These are phyloP conservation scores for Solanum hybrid DNA, from an alignment of 305 asterid species.

Conservation along the genomic window DNA sequence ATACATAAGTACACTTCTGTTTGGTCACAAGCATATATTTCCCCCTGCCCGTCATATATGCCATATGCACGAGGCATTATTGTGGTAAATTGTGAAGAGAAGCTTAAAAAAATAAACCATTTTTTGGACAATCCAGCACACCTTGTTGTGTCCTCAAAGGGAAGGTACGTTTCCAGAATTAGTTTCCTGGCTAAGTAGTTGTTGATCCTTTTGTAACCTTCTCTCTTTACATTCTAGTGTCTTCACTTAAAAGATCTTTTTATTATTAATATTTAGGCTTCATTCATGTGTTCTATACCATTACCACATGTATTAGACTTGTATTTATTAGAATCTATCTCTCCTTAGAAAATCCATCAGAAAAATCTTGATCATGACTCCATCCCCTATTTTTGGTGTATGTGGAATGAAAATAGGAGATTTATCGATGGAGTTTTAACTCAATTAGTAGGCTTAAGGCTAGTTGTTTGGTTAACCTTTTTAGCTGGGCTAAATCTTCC, in stretches of 20 bases:
- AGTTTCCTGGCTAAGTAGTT: not conserved
- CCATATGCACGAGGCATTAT: conserved; percentile 46
- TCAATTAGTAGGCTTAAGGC: not conserved
- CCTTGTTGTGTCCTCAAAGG: conserved; percentile 45
- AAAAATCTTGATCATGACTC: not conserved
- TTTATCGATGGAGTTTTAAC: not conserved
- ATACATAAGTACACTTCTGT: conserved; percentile 30
- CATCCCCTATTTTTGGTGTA: not conserved
- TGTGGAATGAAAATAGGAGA: not conserved
- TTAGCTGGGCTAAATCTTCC: not conserved
- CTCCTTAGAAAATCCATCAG: not conserved
- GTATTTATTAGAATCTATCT: not conserved
- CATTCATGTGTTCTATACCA: not conserved
- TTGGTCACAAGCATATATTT: conserved; percentile 28
- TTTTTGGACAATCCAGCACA: conserved; percentile 37
- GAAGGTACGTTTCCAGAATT: conserved; percentile 35
- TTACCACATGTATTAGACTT: not conserved
- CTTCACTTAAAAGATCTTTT: not conserved
- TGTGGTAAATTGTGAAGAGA: conserved; percentile 28
- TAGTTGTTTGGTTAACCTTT: not conserved
- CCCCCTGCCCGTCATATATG: conserved; percentile 27
- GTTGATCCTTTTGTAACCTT: not conserved
- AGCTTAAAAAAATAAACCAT: conserved; percentile 21
- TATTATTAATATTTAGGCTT: not conserved
- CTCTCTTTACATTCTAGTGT: not conserved